A percentile compares a stretch with the other conserved stretches of the same genome.
Conservation (phyloP, 2,329 filamentous ascomycete genomes). For the Myriosclerotinia scirpicola region DNA sequence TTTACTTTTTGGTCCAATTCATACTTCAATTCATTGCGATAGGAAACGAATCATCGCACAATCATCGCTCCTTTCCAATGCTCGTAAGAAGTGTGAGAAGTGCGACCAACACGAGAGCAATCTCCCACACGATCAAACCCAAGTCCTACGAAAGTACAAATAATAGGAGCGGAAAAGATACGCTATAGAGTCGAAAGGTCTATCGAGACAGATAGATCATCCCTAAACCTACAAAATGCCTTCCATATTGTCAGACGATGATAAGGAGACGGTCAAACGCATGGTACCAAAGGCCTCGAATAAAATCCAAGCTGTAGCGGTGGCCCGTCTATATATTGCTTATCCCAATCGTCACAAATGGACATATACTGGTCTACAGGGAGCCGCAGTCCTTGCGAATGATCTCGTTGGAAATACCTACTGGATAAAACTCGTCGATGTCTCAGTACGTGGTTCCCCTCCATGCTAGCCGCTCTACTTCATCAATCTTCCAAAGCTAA, state of each 20-base stretch:
- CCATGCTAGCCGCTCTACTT: neutral
- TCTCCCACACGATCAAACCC: conserved; percentile 34
- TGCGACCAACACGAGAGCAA: conserved; percentile 33
- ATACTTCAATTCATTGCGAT: conserved; percentile 4
- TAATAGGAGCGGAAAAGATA: neutral
- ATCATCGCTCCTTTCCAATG: conserved; percentile 21
- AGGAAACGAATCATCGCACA: conserved; percentile 7
- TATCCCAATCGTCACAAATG: conserved; percentile 84
- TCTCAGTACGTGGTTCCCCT: conserved; percentile 66
- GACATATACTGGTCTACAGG: conserved; percentile 92
- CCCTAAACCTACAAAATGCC: conserved; percentile 36
- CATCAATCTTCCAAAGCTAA: conserved; percentile 27
- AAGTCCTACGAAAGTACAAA: conserved; percentile 19
- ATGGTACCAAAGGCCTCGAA: conserved; percentile 90
- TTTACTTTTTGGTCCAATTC: conserved; percentile 3
- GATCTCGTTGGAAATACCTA: conserved; percentile 94
- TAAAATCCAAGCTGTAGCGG: conserved; percentile 95
- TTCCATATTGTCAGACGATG: conserved; percentile 75
- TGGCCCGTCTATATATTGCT: conserved; percentile 90
- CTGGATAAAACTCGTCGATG: conserved; percentile 96
- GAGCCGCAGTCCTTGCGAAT: conserved; percentile 86
- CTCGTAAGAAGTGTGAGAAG: conserved; percentile 28
- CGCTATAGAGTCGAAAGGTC: neutral
- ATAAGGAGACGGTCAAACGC: conserved; percentile 95
- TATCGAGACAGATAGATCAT: neutral